Percentiles rank a stretch among this genome's conserved stretches.
phyloP scores from a whole-genome alignment of 306 rosid species.

The Glycyrrhiza uralensis region DNA sequence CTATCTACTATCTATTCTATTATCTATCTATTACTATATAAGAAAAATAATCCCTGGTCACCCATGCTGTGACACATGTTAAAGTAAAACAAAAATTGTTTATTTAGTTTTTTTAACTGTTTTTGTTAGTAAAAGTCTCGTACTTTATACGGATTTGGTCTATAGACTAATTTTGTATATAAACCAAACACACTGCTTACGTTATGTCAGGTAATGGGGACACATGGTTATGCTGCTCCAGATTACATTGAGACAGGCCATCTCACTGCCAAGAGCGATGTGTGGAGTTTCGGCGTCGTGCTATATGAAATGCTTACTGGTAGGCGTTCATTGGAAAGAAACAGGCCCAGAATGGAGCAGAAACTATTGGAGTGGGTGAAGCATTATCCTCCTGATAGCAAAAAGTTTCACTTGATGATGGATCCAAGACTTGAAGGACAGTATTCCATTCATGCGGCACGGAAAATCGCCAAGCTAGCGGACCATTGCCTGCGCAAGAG shows the following conservation, averaged over 20 bases:
- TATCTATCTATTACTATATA: no score
- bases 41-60: no score
- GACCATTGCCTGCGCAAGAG: conserved; percentile 58
- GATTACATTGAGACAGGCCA: conserved; percentile 85
- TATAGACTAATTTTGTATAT: no score
- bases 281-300: conserved; percentile 87
- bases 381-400: conserved; percentile 52
- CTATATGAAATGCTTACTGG: conserved; percentile 76
- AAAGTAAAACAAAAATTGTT: no score
- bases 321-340: conserved; percentile 67
- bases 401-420: conserved; percentile 50
- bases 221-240: conserved; percentile 92
- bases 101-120: no score
- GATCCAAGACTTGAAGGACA: conserved; percentile 64
- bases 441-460: conserved; percentile 45
- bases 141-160: no score
- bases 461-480: conserved; percentile 54
- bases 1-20: no score
- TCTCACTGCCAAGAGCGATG: conserved; percentile 84
- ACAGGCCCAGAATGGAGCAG: conserved; percentile 63
- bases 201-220: conserved; percentile 70
- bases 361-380: conserved; percentile 89
- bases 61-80: no score
- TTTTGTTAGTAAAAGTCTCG: no score
- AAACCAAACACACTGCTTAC: no score